phyloP scores from a whole-genome alignment of 2,329 filamentous ascomycete species.

The Sclerotinia spermophila region DNA sequence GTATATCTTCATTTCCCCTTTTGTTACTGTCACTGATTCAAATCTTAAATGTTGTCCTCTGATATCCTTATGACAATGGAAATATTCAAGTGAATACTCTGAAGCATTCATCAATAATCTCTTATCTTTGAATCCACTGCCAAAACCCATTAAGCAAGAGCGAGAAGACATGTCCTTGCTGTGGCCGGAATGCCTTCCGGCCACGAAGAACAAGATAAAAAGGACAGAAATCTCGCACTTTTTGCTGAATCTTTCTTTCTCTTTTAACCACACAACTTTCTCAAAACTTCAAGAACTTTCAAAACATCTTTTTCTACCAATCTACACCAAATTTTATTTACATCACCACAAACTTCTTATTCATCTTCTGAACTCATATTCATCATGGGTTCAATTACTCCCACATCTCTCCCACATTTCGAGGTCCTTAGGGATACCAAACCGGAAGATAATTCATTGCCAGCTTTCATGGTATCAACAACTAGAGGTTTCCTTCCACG shows the following conservation, averaged over 20 bases:
- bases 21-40: neutral
- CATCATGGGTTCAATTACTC: constrained; percentile 35
- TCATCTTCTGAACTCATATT: constrained; percentile 12
- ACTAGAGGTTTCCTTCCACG: constrained; percentile 72
- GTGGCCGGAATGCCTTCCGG: constrained; percentile 36
- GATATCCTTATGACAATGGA: neutral
- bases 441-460: constrained; percentile 59
- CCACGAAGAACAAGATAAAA: constrained; percentile 32
- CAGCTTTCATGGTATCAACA: constrained; percentile 76
- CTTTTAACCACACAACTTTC: constrained; percentile 12
- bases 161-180: constrained; percentile 21
- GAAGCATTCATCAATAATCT: constrained; percentile 19
- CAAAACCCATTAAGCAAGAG: constrained; percentile 19
- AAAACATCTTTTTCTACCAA: constrained; percentile 15
- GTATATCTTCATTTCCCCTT: constrained; percentile 15
- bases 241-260: constrained; percentile 23
- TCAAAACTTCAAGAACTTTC: neutral
- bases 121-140: constrained; percentile 27
- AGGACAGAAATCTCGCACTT: constrained; percentile 24
- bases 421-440: constrained; percentile 60
- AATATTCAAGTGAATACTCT: neutral
- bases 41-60: neutral
- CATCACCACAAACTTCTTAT: neutral
- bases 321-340: constrained; percentile 9
- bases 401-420: constrained; percentile 42